Evolutionary conservation across 2,329 filamentous ascomycete genomes (phyloP).

Genomic region (Hypomyces perniciosus): DNA sequence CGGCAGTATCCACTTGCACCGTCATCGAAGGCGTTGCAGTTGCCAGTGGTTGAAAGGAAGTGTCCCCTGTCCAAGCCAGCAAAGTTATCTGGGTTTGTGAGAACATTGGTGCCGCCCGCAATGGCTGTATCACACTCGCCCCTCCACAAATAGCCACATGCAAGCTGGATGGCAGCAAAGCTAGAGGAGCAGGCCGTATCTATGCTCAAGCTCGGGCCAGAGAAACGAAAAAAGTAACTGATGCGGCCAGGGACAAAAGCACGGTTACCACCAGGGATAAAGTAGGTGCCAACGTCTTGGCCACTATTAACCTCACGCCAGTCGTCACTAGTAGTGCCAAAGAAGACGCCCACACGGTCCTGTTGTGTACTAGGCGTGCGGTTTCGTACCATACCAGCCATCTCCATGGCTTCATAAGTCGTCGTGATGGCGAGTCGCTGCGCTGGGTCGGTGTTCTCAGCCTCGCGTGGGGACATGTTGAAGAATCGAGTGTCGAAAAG

Average conservation of each 20-base stretch:
- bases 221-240: constrained; percentile 75
- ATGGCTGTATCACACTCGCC: constrained; percentile 76
- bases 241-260: constrained; percentile 55
- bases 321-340: constrained; percentile 71
- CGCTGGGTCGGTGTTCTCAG: constrained; percentile 68
- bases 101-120: constrained; percentile 70
- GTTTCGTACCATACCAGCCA: constrained; percentile 8
- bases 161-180: constrained; percentile 58
- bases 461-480: constrained; percentile 77
- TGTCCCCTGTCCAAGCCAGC: constrained; percentile 68
- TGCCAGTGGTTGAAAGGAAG: constrained; percentile 57
- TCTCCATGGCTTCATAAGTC: constrained; percentile 74
- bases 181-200: constrained; percentile 75
- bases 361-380: constrained; percentile 43
- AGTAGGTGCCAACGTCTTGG: constrained; percentile 58
- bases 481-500: constrained; percentile 75
- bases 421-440: constrained; percentile 68
- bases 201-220: constrained; percentile 64
- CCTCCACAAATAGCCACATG: constrained; percentile 41
- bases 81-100: constrained; percentile 78
- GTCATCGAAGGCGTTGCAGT: constrained; percentile 71
- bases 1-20: constrained; percentile 78
- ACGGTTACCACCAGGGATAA: constrained; percentile 43
- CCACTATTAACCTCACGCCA: constrained; percentile 72
- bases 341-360: constrained; percentile 63